Percentiles rank a stretch among this genome's conserved stretches.
phyloP scores from a whole-genome alignment of 2,329 filamentous ascomycete genomes.

The Fusarium tricinctum region DNA sequence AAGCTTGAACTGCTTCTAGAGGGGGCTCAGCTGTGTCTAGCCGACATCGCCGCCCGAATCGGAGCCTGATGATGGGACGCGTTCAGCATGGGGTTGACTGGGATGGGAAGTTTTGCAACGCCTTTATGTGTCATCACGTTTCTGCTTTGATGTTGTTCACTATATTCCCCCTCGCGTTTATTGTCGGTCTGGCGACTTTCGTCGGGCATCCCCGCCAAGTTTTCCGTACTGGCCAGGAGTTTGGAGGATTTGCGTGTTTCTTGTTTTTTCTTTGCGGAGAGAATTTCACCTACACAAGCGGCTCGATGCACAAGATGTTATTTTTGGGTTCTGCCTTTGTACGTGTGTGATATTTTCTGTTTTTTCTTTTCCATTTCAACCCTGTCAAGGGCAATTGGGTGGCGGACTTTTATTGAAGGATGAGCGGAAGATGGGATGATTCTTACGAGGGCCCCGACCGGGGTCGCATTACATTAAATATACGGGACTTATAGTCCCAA shows the following conservation, averaged over 20 bases:
- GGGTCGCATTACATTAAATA: conserved; percentile 49
- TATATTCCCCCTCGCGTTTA: conserved; percentile 49
- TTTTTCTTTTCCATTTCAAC: conserved; percentile 39
- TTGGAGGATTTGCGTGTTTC: conserved; percentile 44
- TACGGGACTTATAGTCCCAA: conserved; percentile 33
- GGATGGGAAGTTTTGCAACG: conserved; percentile 31
- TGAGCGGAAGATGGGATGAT: conserved; percentile 50
- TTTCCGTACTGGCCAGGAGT: conserved; percentile 53
- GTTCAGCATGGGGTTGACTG: conserved; percentile 30
- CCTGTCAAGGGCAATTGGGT: conserved; percentile 26
- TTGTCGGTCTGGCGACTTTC: conserved; percentile 38
- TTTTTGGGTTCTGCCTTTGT: conserved; percentile 39
- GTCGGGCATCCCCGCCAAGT: conserved; percentile 36
- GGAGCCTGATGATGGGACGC: conserved; percentile 25
- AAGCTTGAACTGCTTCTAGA: conserved; percentile 96
- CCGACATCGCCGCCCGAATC: conserved; percentile 19
- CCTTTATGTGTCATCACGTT: conserved; percentile 48
- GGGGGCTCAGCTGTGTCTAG: conserved; percentile 46
- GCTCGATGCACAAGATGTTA: conserved; percentile 45
- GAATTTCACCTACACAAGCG: conserved; percentile 49
- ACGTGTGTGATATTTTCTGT: conserved; percentile 36
- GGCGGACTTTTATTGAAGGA: conserved; percentile 37
- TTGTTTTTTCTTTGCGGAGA: conserved; percentile 32
- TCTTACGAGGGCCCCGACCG: conserved; percentile 43
- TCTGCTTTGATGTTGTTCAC: conserved; percentile 46